phyloP scores from a whole-genome alignment of 2,329 filamentous ascomycete species.

The Tolypocladium amazonense region DNA sequence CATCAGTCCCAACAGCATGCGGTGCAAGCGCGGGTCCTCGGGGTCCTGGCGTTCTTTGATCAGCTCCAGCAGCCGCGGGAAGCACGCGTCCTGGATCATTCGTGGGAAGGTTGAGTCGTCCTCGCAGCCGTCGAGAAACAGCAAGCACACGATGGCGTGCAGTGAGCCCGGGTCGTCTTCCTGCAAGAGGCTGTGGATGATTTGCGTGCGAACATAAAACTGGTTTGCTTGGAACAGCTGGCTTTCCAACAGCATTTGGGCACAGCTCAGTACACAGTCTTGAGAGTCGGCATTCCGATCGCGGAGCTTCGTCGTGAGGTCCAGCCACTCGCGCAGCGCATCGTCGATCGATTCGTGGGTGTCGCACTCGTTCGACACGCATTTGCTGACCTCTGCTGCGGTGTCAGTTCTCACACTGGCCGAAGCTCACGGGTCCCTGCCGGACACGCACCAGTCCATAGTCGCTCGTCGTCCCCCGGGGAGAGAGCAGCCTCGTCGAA shows the following conservation, averaged over 20 bases:
- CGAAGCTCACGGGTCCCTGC: background rate
- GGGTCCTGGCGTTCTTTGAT: constrained; percentile 56
- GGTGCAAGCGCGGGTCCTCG: constrained; percentile 62
- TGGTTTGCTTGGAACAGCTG: constrained; percentile 62
- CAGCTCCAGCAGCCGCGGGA: constrained; percentile 72
- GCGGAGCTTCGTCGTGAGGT: constrained; percentile 65
- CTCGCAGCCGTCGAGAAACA: constrained; percentile 75
- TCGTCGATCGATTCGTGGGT: constrained; percentile 63
- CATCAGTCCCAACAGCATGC: constrained; percentile 73
- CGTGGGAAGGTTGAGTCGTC: constrained; percentile 71
- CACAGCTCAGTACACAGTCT: constrained; percentile 71
- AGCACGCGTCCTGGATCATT: constrained; percentile 81
- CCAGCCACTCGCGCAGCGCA: constrained; percentile 72
- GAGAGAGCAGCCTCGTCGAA: constrained; percentile 51
- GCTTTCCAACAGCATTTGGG: constrained; percentile 67
- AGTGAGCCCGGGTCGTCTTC: constrained; percentile 77
- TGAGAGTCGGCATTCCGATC: constrained; percentile 66
- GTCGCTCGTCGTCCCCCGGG: constrained; percentile 72
- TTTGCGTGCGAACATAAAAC: constrained; percentile 84
- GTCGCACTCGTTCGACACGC: constrained; percentile 35
- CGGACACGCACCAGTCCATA: constrained; percentile 65
- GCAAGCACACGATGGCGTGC: constrained; percentile 70
- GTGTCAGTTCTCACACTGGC: constrained; percentile 5
- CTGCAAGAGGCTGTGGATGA: constrained; percentile 76
- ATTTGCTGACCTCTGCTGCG: constrained; percentile 34